phyloP scores from a whole-genome alignment of 2,329 filamentous ascomycete genomes.

The Aspergillus novofumigatus region DNA sequence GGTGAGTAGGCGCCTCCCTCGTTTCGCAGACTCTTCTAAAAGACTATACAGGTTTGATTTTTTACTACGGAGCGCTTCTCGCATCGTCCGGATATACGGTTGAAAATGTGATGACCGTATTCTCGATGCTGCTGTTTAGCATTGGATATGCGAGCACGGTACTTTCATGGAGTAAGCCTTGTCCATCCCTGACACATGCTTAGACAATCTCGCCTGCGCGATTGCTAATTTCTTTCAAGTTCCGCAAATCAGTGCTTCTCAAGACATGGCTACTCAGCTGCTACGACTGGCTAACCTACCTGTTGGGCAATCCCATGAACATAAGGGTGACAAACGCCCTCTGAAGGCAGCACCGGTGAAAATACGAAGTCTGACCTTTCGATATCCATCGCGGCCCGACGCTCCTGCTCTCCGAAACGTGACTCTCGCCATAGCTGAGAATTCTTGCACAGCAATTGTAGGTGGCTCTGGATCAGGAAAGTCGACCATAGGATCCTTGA shows the following conservation, averaged over 20 bases:
- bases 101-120: slow-evolving; percentile 64
- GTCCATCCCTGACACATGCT: neutral
- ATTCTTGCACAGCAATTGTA: slow-evolving; percentile 71
- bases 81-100: slow-evolving; percentile 52
- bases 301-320: slow-evolving; percentile 53
- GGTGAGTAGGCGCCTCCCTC: slow-evolving; percentile 27
- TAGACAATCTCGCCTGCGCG: neutral
- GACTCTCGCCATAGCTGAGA: slow-evolving; percentile 60
- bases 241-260: slow-evolving; percentile 73
- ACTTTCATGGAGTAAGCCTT: slow-evolving; percentile 54
- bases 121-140: slow-evolving; percentile 79
- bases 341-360: slow-evolving; percentile 48
- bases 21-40: slow-evolving; percentile 4
- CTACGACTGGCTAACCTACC: slow-evolving; percentile 65
- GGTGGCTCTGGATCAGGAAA: slow-evolving; percentile 88
- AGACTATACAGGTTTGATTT: slow-evolving; percentile 59
- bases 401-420: slow-evolving; percentile 58
- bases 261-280: slow-evolving; percentile 67
- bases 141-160: slow-evolving; percentile 68
- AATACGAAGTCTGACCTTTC: slow-evolving; percentile 64
- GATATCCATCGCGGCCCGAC: slow-evolving; percentile 60
- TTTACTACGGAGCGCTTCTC: slow-evolving; percentile 73
- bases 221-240: slow-evolving; percentile 40
- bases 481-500: slow-evolving; percentile 71
- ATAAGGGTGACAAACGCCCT: slow-evolving; percentile 45